phyloP scores from a whole-genome alignment of 176 grass and related monocot species.

The Rhynchospora tenuis region DNA sequence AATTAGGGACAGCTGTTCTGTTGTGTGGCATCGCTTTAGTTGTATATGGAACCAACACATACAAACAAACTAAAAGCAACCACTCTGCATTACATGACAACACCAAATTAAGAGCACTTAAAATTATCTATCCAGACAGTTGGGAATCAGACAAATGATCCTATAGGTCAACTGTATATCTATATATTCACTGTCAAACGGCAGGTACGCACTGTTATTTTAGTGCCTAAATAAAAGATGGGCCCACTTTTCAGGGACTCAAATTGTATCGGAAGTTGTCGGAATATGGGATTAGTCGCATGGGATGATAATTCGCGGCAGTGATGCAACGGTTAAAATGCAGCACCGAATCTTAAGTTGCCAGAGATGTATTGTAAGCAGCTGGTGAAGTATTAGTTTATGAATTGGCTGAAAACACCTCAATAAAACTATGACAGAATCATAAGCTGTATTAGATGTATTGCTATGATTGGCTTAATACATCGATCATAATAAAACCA shows the following conservation, averaged over 20 bases:
- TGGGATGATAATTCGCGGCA: background rate
- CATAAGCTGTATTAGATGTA: background rate
- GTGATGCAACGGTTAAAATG: background rate
- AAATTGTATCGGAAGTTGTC: background rate
- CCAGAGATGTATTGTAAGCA: too few relatives aligned
- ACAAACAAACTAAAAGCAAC: background rate
- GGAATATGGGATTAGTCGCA: background rate
- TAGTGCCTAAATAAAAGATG: background rate
- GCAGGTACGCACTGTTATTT: background rate
- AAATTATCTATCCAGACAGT: background rate
- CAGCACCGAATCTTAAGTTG: background rate
- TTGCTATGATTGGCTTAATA: background rate
- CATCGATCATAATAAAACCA: background rate
- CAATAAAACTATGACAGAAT: background rate
- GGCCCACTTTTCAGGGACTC: background rate
- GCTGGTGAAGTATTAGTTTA: too few relatives aligned
- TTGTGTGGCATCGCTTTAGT: background rate
- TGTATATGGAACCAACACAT: background rate
- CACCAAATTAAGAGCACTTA: background rate
- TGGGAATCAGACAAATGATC: background rate
- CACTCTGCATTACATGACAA: background rate
- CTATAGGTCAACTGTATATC: background rate
- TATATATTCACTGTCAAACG: background rate
- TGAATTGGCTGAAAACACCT: too few relatives aligned
- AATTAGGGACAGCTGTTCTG: background rate